Evolutionary conservation across 768 basidiomycete species (phyloP).

Genomic region (Sporobolomyces phaffii): DNA sequence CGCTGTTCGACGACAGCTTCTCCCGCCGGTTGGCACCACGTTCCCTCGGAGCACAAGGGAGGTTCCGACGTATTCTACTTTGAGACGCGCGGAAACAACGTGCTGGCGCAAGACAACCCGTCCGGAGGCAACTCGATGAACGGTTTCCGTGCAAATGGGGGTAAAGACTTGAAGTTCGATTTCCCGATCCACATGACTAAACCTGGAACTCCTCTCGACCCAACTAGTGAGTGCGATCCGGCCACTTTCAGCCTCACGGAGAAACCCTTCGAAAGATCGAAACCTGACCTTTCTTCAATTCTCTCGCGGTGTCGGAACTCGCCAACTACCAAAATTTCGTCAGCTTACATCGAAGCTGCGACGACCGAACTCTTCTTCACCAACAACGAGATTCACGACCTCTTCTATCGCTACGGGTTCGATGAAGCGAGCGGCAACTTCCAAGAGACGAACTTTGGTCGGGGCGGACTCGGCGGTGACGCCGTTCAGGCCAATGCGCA

Average conservation of each 20-base stretch:
- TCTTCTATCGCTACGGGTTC: slow-evolving; percentile 68
- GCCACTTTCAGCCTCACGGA: too few relatives aligned
- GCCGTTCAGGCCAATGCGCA: slow-evolving; percentile 92
- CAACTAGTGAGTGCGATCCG: background rate
- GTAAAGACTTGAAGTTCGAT: slow-evolving; percentile 56
- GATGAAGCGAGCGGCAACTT: slow-evolving; percentile 75
- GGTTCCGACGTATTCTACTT: slow-evolving; percentile 52
- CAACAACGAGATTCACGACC: slow-evolving; percentile 50
- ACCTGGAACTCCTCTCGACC: slow-evolving; percentile 54
- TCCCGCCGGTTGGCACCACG: slow-evolving; percentile 84
- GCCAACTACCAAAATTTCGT: slow-evolving; percentile 29
- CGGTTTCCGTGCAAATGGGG: slow-evolving; percentile 75
- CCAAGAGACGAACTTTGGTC: slow-evolving; percentile 86
- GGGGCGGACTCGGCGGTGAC: slow-evolving; percentile 78
- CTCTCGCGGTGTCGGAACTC: background rate
- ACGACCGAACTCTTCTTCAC: slow-evolving; percentile 55
- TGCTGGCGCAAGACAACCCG: slow-evolving; percentile 93
- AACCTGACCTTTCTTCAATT: background rate
- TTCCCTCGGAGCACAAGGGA: slow-evolving; percentile 54
- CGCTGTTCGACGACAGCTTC: too few relatives aligned
- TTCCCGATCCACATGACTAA: slow-evolving; percentile 64
- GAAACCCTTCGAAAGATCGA: too few relatives aligned
- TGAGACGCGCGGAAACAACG: slow-evolving; percentile 61
- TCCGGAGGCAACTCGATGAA: slow-evolving; percentile 61
- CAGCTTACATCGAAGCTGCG: slow-evolving; percentile 77